phyloP scores from a whole-genome alignment of 768 basidiomycete genomes.

The Mrakia hoshinonis region DNA sequence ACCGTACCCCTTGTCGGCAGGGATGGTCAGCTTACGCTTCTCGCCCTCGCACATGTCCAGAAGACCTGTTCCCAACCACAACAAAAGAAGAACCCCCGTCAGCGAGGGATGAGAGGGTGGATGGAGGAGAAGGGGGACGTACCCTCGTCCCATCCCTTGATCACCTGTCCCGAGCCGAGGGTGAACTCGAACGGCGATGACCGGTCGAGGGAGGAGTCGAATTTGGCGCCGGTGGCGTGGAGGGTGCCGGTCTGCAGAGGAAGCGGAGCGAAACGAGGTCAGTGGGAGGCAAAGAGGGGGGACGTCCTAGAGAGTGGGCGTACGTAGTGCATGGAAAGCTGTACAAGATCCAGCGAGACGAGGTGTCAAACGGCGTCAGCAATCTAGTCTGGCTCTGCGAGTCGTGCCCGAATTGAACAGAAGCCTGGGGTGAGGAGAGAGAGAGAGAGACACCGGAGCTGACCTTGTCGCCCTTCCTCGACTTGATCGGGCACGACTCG shows the following conservation, averaged over 20 bases:
- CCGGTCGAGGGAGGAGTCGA: constrained; percentile 82
- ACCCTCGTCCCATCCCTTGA: too few relatives aligned
- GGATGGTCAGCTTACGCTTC: constrained; percentile 82
- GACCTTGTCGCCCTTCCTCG: constrained; percentile 22
- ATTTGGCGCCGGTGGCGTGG: constrained; percentile 65
- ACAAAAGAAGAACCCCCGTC: neutral
- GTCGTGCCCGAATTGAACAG: too few relatives aligned
- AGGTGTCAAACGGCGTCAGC: too few relatives aligned
- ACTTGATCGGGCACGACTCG: constrained; percentile 17
- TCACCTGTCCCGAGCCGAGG: constrained; percentile 41
- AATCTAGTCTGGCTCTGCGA: too few relatives aligned
- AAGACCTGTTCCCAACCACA: constrained; percentile 25
- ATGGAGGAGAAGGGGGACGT: neutral
- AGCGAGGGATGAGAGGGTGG: neutral
- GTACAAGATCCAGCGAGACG: neutral
- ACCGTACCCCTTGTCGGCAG: constrained; percentile 43
- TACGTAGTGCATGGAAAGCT: constrained; percentile 11
- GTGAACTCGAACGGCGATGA: constrained; percentile 65
- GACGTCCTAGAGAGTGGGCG: neutral
- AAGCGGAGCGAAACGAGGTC: neutral
- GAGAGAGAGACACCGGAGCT: neutral
- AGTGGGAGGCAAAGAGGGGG: neutral
- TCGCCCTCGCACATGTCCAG: constrained; percentile 72
- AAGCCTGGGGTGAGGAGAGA: neutral
- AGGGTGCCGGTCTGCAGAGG: constrained; percentile 64